Conservation (phyloP, 306 rosid genomes). For the Hippophae gyantsensis region DNA sequence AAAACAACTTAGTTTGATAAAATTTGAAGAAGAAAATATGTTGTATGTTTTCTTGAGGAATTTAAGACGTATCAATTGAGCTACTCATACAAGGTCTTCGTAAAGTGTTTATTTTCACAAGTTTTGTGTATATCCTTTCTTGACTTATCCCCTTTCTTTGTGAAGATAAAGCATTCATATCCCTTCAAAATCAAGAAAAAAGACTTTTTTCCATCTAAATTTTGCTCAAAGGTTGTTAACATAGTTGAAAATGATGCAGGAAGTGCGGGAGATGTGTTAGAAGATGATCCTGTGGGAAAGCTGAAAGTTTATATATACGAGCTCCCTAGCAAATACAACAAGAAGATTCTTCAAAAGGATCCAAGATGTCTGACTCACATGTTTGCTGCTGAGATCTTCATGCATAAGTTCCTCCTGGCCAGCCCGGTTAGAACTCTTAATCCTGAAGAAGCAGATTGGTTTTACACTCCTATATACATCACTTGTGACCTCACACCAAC, state of each 20-base stretch:
- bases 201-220: no score
- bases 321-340: constrained; percentile 42
- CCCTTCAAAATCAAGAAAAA: no score
- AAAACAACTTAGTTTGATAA: no score
- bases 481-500: constrained; percentile 47
- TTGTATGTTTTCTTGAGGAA: no score
- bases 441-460: constrained; percentile 46
- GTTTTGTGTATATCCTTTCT: no score
- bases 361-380: constrained; percentile 44
- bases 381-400: constrained; percentile 48
- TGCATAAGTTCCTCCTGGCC: constrained; percentile 43
- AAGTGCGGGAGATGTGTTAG: constrained; percentile 46
- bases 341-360: constrained; percentile 40
- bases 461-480: constrained; percentile 35
- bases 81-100: no score
- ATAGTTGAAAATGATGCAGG: constrained; percentile 16
- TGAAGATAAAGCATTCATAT: no score
- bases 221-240: no score
- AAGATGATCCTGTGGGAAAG: constrained; percentile 41
- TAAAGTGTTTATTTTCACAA: no score
- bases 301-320: constrained; percentile 42
- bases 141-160: no score
- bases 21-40: no score
- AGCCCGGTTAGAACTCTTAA: constrained; percentile 36
- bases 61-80: no score